Evolutionary conservation across 768 basidiomycete genomes (phyloP).

Genomic region (Boletus barrowsii): DNA sequence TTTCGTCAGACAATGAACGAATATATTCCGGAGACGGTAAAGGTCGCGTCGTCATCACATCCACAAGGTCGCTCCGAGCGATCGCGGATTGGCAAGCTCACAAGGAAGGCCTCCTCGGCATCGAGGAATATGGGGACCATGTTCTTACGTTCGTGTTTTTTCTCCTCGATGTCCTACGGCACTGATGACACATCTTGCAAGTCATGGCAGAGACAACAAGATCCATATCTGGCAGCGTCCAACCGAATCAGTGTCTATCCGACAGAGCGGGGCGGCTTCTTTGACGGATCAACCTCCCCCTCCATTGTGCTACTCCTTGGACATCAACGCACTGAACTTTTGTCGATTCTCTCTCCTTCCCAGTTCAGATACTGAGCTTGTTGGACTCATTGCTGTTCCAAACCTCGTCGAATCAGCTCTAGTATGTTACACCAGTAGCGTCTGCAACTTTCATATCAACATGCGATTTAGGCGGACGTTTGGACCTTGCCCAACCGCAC

Average conservation of each 20-base stretch:
- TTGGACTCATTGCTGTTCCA: constrained; percentile 73
- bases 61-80: constrained; percentile 72
- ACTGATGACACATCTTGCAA: constrained; percentile 1
- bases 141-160: constrained; percentile 71
- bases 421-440: constrained; percentile 38
- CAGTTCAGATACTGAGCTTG: constrained; percentile 10
- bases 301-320: constrained; percentile 61
- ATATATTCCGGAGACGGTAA: constrained; percentile 84
- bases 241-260: constrained; percentile 44
- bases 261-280: constrained; percentile 56
- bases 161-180: background rate
- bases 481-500: constrained; percentile 71
- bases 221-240: constrained; percentile 69
- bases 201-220: constrained; percentile 86
- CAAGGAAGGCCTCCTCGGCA: constrained; percentile 66
- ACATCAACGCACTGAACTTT: constrained; percentile 92
- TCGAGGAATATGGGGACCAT: constrained; percentile 66
- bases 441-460: background rate
- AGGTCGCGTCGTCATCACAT: constrained; percentile 75
- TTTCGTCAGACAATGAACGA: constrained; percentile 73
- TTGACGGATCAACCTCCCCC: constrained; percentile 50
- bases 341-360: constrained; percentile 79
- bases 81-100: constrained; percentile 79
- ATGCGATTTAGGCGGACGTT: constrained; percentile 66
- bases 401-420: constrained; percentile 86